These are phyloP conservation scores for Wickerhamomyces canadensis DNA, from an alignment of 805 yeast genomes.

Conservation along the genomic window DNA sequence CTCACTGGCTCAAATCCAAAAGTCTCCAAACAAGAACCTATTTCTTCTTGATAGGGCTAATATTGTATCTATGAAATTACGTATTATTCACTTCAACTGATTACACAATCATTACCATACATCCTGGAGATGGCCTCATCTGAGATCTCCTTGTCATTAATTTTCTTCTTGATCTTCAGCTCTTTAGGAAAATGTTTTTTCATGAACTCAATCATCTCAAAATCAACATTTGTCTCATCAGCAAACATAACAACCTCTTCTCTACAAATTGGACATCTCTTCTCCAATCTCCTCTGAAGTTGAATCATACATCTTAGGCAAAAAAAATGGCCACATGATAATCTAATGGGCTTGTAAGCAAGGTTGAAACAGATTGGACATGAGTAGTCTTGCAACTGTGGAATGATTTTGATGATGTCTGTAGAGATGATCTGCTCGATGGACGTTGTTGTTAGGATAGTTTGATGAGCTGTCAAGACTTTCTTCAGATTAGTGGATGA, in stretches of 20 bases:
- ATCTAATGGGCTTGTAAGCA: slow-evolving; percentile 66
- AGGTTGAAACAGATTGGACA: slow-evolving; percentile 70
- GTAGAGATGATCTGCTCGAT: slow-evolving; percentile 41
- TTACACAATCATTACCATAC: slow-evolving; percentile 15
- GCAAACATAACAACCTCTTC: slow-evolving; percentile 50
- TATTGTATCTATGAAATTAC: no score
- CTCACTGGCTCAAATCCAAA: no score
- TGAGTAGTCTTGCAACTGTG: slow-evolving; percentile 70
- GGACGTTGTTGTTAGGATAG: slow-evolving; percentile 7
- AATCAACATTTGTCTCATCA: slow-evolving; percentile 54
- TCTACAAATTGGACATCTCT: slow-evolving; percentile 64
- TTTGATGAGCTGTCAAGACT: slow-evolving; percentile 25
- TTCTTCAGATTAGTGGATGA: slow-evolving; percentile 42
- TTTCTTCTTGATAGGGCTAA: no score
- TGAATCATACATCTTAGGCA: slow-evolving; percentile 71
- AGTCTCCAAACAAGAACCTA: no score
- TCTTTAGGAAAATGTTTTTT: slow-evolving; percentile 61
- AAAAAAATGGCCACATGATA: slow-evolving; percentile 61
- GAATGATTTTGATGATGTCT: slow-evolving; percentile 50
- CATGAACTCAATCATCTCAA: slow-evolving; percentile 45
- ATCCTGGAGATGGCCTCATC: slow-evolving; percentile 32
- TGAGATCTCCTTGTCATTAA: slow-evolving; percentile 43
- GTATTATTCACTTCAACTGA: slow-evolving; percentile 10
- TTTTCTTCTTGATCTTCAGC: slow-evolving; percentile 54
- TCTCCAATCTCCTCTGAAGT: slow-evolving; percentile 51